Conservation (phyloP, 169 alveolate genomes). For the Cryptosporidium xiaoi region DNA sequence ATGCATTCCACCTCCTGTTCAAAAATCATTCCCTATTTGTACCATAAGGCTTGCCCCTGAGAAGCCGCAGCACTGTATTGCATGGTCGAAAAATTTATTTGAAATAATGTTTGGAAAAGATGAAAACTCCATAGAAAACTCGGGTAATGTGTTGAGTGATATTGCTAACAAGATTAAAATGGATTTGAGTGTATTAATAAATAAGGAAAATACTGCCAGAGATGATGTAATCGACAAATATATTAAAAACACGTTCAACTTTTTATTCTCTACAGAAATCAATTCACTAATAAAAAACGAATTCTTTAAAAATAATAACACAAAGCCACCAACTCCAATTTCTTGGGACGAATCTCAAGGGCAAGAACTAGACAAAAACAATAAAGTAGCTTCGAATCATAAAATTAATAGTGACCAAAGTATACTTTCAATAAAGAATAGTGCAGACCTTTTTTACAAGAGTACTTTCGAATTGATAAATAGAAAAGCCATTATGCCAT, state of each 20-base stretch:
- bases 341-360: conserved; percentile 15
- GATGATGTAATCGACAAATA: conserved; percentile 54
- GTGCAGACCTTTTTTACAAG: conserved; percentile 66
- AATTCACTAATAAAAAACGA: not conserved
- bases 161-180: conserved; percentile 74
- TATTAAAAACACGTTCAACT: conserved; percentile 32
- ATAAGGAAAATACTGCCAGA: conserved; percentile 71
- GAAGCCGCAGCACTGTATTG: conserved; percentile 97
- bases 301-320: conserved; percentile 2
- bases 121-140: conserved; percentile 73
- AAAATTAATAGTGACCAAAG: conserved; percentile 12
- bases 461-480: conserved; percentile 29
- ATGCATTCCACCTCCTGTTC: conserved; percentile 88
- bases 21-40: conserved; percentile 95
- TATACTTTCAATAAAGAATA: conserved; percentile 33
- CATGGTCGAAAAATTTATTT: conserved; percentile 94
- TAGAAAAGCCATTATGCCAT: not conserved
- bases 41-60: conserved; percentile 98
- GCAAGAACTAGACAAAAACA: not conserved
- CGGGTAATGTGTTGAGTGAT: conserved; percentile 78
- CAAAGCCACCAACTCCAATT: conserved; percentile 43
- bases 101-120: conserved; percentile 84
- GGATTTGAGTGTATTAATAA: conserved; percentile 23
- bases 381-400: not conserved
- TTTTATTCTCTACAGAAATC: conserved; percentile 23